These are phyloP conservation scores for Termitomyces titanicus DNA, from an alignment of 768 basidiomycete species.

Conservation along the genomic window DNA sequence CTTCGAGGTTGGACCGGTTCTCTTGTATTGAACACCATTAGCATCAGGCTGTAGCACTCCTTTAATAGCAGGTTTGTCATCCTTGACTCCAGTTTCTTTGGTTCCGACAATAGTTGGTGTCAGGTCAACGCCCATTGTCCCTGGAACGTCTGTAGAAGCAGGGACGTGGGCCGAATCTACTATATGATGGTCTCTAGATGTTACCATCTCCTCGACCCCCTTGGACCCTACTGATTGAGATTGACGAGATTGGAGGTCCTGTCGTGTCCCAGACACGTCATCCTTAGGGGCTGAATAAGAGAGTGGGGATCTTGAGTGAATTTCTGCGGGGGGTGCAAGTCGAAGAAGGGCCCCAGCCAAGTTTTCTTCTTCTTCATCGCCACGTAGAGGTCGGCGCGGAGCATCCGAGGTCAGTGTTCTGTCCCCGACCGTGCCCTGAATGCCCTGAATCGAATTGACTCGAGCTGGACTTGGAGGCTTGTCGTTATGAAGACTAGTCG, in stretches of 20 bases:
- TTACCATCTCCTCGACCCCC: not conserved
- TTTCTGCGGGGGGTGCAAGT: conserved; percentile 7
- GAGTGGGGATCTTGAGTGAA: not conserved
- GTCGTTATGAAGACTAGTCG: not conserved
- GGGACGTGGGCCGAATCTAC: not conserved
- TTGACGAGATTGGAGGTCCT: not conserved
- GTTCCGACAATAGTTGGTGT: not conserved
- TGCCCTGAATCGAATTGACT: not conserved
- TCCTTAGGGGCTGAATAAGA: not conserved
- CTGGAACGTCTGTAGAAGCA: not conserved
- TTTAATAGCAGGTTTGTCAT: not conserved
- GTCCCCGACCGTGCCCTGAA: not conserved
- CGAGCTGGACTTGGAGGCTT: not conserved
- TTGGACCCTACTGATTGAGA: not conserved
- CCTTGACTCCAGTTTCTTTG: not conserved
- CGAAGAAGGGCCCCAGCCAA: conserved; percentile 1
- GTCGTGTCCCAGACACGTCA: not conserved
- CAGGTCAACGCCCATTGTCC: not conserved
- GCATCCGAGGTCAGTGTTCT: not conserved
- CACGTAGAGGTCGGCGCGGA: not conserved
- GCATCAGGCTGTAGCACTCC: not conserved
- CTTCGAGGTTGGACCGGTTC: not conserved
- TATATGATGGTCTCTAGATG: not conserved
- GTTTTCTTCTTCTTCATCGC: not conserved
- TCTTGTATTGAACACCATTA: not conserved